These are phyloP conservation scores for Rosa multiflora DNA, from an alignment of 306 rosid genomes.

Conservation along the genomic window DNA sequence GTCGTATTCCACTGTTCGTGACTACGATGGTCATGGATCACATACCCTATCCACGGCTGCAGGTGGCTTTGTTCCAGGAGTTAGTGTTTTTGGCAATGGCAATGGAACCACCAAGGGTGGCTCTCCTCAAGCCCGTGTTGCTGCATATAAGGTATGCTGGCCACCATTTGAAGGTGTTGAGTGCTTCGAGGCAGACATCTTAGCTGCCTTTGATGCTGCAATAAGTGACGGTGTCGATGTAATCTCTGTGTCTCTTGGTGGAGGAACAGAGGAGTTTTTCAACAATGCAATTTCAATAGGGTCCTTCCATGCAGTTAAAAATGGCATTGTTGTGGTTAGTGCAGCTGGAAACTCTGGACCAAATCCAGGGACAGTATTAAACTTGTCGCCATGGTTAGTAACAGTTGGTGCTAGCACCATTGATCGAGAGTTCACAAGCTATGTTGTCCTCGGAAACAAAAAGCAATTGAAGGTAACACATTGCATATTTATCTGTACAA, in stretches of 20 bases:
- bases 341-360: constrained; percentile 33
- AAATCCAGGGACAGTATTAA: constrained; percentile 5
- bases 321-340: constrained; percentile 21
- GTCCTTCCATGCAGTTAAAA: constrained; percentile 28
- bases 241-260: constrained; percentile 31
- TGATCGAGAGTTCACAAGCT: constrained; percentile 24
- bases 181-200: constrained; percentile 15
- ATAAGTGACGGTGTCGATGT: constrained; percentile 34
- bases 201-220: constrained; percentile 29
- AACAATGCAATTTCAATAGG: constrained; percentile 22
- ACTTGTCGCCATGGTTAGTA: constrained; percentile 27
- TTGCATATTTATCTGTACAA: neutral
- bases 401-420: constrained; percentile 31
- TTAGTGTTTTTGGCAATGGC: constrained; percentile 50
- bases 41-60: constrained; percentile 91
- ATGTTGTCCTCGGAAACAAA: constrained; percentile 24
- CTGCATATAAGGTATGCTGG: constrained; percentile 25
- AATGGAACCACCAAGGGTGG: constrained; percentile 85
- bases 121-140: neutral
- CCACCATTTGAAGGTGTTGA: neutral
- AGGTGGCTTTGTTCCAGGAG: constrained; percentile 51
- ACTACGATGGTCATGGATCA: constrained; percentile 73
- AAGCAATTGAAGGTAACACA: constrained; percentile 13
- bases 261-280: constrained; percentile 7
- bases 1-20: constrained; percentile 35